Percentiles rank a stretch among this genome's conserved stretches.
Conservation (phyloP, 2,329 filamentous ascomycete species). For the Penicillium oxalicum region DNA sequence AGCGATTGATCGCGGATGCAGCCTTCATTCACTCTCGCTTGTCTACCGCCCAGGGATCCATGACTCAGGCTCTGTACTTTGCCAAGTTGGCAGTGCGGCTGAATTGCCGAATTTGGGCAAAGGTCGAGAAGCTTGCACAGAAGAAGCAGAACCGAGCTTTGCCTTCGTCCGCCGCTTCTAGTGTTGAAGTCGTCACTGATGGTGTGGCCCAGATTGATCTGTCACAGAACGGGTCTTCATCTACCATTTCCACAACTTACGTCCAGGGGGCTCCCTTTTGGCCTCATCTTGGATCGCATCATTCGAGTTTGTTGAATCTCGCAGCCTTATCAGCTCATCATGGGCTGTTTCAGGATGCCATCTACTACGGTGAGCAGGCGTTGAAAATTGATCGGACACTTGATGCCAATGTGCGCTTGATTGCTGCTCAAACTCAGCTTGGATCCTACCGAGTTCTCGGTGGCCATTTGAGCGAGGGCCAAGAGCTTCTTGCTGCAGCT, state of each 20-base stretch:
- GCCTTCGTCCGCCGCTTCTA: slow-evolving; percentile 18
- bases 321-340: slow-evolving; percentile 75
- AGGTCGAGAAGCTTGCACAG: slow-evolving; percentile 42
- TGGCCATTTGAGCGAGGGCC: slow-evolving; percentile 45
- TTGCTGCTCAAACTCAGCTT: slow-evolving; percentile 43
- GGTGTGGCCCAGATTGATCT: slow-evolving; percentile 37
- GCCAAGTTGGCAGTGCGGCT: slow-evolving; percentile 46
- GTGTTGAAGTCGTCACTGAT: slow-evolving; percentile 34
- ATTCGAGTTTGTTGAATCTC: slow-evolving; percentile 65
- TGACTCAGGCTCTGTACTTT: slow-evolving; percentile 43
- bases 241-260: slow-evolving; percentile 41
- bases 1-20: slow-evolving; percentile 54
- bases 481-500: slow-evolving; percentile 55
- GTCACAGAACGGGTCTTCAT: slow-evolving; percentile 26
- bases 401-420: slow-evolving; percentile 51
- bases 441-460: slow-evolving; percentile 47
- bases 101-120: slow-evolving; percentile 48
- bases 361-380: slow-evolving; percentile 82
- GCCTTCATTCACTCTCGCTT: slow-evolving; percentile 61
- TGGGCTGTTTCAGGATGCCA: slow-evolving; percentile 79
- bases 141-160: slow-evolving; percentile 29
- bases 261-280: slow-evolving; percentile 66
- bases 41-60: slow-evolving; percentile 51
- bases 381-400: slow-evolving; percentile 68
- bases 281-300: slow-evolving; percentile 68